Conservation (phyloP, 345 rosid genomes). For the Salix purpurea region DNA sequence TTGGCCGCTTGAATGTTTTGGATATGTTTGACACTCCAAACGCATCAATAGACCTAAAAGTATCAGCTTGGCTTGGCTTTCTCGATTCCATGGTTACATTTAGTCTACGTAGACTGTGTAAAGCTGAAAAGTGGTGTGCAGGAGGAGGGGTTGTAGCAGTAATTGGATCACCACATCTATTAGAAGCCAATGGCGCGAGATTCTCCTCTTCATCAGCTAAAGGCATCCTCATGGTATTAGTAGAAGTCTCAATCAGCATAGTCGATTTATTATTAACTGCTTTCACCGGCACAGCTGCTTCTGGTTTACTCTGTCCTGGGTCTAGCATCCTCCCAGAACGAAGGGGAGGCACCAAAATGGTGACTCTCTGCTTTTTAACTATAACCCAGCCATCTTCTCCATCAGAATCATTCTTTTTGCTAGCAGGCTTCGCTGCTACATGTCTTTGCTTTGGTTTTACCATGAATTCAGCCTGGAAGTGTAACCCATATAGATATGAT, state of each 20-base stretch:
- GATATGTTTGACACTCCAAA: conserved; percentile 27
- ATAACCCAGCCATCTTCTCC: conserved; percentile 65
- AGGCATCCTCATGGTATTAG: conserved; percentile 9
- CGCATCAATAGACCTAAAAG: conserved; percentile 11
- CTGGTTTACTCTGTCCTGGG: conserved; percentile 31
- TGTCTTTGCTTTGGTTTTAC: conserved; percentile 37
- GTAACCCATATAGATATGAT: too few relatives aligned
- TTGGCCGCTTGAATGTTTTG: conserved; percentile 31
- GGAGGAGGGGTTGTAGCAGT: conserved; percentile 14
- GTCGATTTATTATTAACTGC: conserved; percentile 13
- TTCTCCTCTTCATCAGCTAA: conserved; percentile 39
- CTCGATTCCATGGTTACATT: conserved; percentile 17
- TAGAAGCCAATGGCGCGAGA: conserved; percentile 10
- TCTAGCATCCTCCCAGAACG: conserved; percentile 31
- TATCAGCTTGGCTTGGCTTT: not conserved
- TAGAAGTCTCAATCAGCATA: conserved; percentile 16
- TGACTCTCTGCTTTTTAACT: conserved; percentile 66
- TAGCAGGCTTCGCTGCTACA: conserved; percentile 15
- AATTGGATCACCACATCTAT: conserved; percentile 11
- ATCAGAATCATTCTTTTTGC: conserved; percentile 5
- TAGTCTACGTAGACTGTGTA: conserved; percentile 16
- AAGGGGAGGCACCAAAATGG: conserved; percentile 59
- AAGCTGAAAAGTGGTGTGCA: conserved; percentile 10
- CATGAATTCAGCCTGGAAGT: not conserved
- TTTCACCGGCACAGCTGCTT: conserved; percentile 27